Evolutionary conservation across 441 rosid genomes (phyloP).

Genomic region (Populus tomentosa): DNA sequence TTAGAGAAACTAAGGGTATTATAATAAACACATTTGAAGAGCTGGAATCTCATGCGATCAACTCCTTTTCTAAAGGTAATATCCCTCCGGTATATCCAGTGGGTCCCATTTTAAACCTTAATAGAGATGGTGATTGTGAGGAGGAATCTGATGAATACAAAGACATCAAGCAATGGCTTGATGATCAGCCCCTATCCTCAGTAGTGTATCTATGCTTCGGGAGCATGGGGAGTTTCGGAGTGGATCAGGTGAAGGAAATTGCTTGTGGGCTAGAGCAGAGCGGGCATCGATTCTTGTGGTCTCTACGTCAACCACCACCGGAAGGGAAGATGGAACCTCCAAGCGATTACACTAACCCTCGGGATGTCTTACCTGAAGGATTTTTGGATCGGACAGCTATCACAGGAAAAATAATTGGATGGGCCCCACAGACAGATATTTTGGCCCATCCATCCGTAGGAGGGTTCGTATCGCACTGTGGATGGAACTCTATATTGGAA

Average conservation of each 20-base stretch:
- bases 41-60: no score
- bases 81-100: no score
- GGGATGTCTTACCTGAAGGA: background rate
- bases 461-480: slow-evolving; percentile 5
- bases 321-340: background rate
- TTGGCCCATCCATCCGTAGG: background rate
- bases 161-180: background rate
- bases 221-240: background rate
- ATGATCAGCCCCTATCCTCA: background rate
- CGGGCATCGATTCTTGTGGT: background rate
- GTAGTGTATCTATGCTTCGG: no score
- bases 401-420: background rate
- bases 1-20: no score
- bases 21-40: no score
- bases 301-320: background rate
- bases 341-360: background rate
- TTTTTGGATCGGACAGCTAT: background rate
- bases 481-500: slow-evolving; percentile 22
- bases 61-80: no score
- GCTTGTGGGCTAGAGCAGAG: background rate
- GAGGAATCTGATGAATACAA: background rate
- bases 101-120: background rate
- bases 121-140: background rate
- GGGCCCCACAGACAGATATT: background rate
- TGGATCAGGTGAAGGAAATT: background rate